Evolutionary conservation across 495 filamentous ascomycete species (phyloP), one percentile per base, ranked within the genome.

Genomic region (Podospora pseudoanserina): DNA sequence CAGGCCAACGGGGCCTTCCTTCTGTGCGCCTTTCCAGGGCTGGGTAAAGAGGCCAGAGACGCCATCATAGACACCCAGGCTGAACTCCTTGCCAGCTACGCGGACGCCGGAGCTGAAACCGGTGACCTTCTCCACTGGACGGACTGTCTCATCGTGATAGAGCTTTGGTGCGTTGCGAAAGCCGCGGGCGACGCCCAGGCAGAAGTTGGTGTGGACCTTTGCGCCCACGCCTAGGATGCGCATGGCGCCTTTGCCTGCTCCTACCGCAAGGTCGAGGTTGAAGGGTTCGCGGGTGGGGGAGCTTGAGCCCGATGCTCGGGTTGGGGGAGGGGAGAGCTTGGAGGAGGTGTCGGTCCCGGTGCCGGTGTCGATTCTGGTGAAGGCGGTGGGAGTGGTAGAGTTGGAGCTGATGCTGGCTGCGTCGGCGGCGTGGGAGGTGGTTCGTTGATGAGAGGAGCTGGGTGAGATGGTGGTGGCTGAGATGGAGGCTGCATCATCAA

Each of bases 91-190:
- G 30, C 87, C 85, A 9, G 89, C 89, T 27, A 87, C 82, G 65
- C 84, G 87, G 26, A 92, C 75, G 1, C 91, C 90, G 69, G 86
- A 90, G 66, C 85, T 79, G 23, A 93, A 76, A 65, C 86, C 87
- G 0, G 88, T 91, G 0, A 97, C 89, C 66, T 89, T 91, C 59
- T 91, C 88, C 0, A 81, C 79, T 16, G 86, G 84, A 16, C 87
- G 84, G 3, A 96, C 88, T 59, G 85, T 92, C 5, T 88, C 84
- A 70, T 93, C 92, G 56, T 92, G 88, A 67, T 94, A 95, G 1
- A 96, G 76, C 65, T 86, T 90, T 0, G 92, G 92, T 1, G 87
- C 88, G 73, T 96, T 96, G 75, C 96, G 91, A 70, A 96, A 96
- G 9, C 93, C 93, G 76, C 89, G 91, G 0, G 93, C 88, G 3